Evolutionary conservation across 2,329 filamentous ascomycete genomes (phyloP), one percentile per base, ranked within the genome.

Genomic region (Tolypocladium sp.): DNA sequence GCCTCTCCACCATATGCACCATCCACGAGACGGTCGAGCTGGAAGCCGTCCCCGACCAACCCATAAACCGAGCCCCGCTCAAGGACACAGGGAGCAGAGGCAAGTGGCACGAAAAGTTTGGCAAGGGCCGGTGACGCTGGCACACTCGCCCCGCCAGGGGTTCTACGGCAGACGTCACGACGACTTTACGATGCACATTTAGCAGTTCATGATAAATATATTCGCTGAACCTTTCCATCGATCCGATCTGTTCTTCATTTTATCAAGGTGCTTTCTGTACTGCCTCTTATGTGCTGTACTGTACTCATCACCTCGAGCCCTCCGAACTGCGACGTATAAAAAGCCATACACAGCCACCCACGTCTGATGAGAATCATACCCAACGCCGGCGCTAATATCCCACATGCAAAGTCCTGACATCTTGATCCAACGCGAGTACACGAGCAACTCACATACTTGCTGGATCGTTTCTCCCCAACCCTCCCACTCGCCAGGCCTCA

Each of bases 11-110:
- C 12, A 74, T 87, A 25, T 76, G 82, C 10, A 85, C 81, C 1
- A 72, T 86, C 33, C 82, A 84, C 62, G 85, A 87, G 66, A 87
- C 83, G 0, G 78, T 87, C 12, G 85, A 88, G 71, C 74, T 88
- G 17, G 74, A 85, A 1, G 67, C 73, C 1, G 74, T 82, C 59
- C 63, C 72, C 8, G 64, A 74, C 51, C 59, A 69, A 62, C 59
- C 71, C 64, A 56, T 69, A 64, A 27, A 71, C 61, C 57, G 67
- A 58, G 63, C 61, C 65, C 64, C 56, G 66, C 64, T 64, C 33
- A 73, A 63, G 56, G 62, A 69, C 58, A 67, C 69, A 2, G 68
- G 66, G 2, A 69, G 67, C 60, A 71, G 77, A 70, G 80, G 80
- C 42, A 85, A 83, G 64, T 86, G 83, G 83, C 83, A 86, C 64